Conservation (phyloP, 352 stramenopile genomes). For the Achlya hypogyna region DNA sequence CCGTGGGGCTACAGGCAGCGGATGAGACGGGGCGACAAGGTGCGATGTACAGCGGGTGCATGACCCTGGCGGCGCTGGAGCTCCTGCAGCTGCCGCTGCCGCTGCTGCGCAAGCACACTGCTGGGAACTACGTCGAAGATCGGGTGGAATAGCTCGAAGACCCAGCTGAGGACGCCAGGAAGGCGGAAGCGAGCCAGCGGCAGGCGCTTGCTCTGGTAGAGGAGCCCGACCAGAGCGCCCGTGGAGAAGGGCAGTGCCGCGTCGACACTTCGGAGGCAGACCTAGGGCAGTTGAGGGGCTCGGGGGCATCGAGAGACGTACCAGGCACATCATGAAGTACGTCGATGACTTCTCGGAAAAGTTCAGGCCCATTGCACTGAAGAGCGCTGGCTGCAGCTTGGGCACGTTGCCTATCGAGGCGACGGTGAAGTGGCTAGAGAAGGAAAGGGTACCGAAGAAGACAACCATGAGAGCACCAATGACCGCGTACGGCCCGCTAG, state of each 20-base stretch:
- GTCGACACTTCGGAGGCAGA: slow-evolving; percentile 47
- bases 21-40: not conserved
- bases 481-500: slow-evolving; percentile 56
- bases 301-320: slow-evolving; percentile 25
- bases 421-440: not conserved
- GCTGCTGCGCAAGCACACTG: slow-evolving; percentile 49
- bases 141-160: slow-evolving; percentile 53
- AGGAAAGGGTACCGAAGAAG: slow-evolving; percentile 51
- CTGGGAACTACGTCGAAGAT: slow-evolving; percentile 75
- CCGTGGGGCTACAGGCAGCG: slow-evolving; percentile 23
- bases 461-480: slow-evolving; percentile 67
- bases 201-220: slow-evolving; percentile 48
- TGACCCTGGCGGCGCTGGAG: slow-evolving; percentile 53
- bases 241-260: slow-evolving; percentile 52
- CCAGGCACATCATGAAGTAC: slow-evolving; percentile 63
- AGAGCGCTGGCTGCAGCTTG: slow-evolving; percentile 51
- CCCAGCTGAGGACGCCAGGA: slow-evolving; percentile 53
- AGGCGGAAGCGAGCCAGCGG: slow-evolving; percentile 61
- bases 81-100: slow-evolving; percentile 61
- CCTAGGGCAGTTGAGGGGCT: slow-evolving; percentile 26
- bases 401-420: slow-evolving; percentile 56
- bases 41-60: not conserved
- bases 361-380: slow-evolving; percentile 52
- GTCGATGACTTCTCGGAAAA: slow-evolving; percentile 80
- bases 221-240: slow-evolving; percentile 44